A percentile compares a stretch with the other conserved stretches of the same genome.
Conservation (phyloP, 768 basidiomycete genomes). For the Phlebiopsis flavidoalba region DNA sequence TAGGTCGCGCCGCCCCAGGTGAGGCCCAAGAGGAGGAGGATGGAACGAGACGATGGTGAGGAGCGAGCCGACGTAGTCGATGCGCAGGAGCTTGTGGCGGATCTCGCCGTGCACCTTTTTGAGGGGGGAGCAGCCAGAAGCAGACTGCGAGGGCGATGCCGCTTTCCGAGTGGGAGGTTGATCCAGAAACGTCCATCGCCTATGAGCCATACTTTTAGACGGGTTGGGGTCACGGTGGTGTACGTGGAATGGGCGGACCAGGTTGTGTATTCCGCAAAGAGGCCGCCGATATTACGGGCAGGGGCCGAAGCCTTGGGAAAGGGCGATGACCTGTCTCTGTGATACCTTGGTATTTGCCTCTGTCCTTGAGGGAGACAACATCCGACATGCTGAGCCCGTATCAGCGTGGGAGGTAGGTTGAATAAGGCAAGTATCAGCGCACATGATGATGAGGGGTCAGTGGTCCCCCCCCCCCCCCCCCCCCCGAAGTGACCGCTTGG, state of each 20-base stretch:
- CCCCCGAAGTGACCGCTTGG: background rate
- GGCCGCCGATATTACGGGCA: constrained; percentile 15
- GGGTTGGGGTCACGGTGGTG: background rate
- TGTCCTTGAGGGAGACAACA: background rate
- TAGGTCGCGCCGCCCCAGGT: constrained; percentile 32
- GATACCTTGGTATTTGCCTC: constrained; percentile 21
- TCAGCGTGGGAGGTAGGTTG: background rate
- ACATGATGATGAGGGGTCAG: background rate
- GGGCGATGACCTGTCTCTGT: constrained; percentile 17
- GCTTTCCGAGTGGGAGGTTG: constrained; percentile 23
- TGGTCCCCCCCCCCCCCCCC: too few relatives aligned
- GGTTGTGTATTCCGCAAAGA: constrained; percentile 13
- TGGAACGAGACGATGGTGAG: constrained; percentile 8
- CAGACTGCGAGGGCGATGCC: constrained; percentile 18
- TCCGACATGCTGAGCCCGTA: background rate
- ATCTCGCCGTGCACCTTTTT: constrained; percentile 17
- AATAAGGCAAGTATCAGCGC: background rate
- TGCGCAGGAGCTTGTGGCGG: constrained; percentile 11
- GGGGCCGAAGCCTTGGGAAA: constrained; percentile 16
- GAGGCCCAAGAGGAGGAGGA: constrained; percentile 15
- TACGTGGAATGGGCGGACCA: constrained; percentile 6
- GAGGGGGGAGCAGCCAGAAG: constrained; percentile 16
- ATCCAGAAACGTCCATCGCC: constrained; percentile 19
- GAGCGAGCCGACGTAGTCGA: constrained; percentile 16
- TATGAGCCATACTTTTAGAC: background rate